Base-by-base conservation (phyloP, 805 yeast genomes). In the Wickerhamiella slavikovae region DNA sequence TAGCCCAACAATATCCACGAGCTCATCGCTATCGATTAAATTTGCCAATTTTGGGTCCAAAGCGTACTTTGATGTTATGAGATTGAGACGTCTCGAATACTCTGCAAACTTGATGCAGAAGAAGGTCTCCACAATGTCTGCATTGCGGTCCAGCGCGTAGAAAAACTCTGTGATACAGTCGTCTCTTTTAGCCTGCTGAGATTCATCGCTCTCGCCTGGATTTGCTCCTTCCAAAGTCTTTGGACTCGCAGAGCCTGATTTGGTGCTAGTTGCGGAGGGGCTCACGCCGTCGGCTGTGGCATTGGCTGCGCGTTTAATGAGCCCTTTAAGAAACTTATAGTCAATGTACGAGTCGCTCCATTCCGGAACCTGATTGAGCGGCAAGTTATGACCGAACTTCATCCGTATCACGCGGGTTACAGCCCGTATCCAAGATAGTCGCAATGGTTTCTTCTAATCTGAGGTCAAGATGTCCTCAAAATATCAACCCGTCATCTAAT, bases 291-390 rank as follows among this genome's bases (percentile, higher is more conserved):
- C 29, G 4, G 15, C 20, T 22, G 34, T 67, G 27, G 57, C 57
- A 3, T 38, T 38, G 19, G 60, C 64, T 15, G 78, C 65, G 24
- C 60, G 62, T 48, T 78, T 78, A 52, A 85, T 77, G 42, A 68
- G 66, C 44, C 75, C 71, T 56, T 85, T 85, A 40, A 85, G 60
- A 28, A 64, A 68, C 49, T 82, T 85, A 54, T 85, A 85, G 54
- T 79, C 76, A 61, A 85, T 66, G 45, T 85, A 85, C 43, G 64
- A 64, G 34, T 67, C 65, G 29, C 64, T 61, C 96, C 96, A 85
- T 52, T 82, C 93, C 3, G 95, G 95, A 33, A 83, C 80, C 58
- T 82, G 93, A 52, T 85, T 92, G 28, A 76, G 60, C 19, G 69
- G 55, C 39, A 78, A 60, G 17, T 61, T 56, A 27, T 35, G 41